Evolutionary conservation across 164 flowering plant genomes (phyloP).

Genomic region (Echeveria elegans): DNA sequence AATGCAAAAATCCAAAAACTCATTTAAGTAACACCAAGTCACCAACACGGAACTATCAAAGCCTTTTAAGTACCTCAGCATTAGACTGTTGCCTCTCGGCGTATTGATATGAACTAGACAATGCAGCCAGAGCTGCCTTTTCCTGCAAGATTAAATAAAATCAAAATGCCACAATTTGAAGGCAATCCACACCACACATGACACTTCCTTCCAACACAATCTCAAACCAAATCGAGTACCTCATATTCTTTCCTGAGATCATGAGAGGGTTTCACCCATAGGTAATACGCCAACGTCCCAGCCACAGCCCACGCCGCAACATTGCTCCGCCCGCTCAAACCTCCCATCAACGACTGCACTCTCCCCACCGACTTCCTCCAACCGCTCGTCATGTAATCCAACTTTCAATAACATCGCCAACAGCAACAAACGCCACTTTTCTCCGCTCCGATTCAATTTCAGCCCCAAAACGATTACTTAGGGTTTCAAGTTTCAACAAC

Average conservation of each 20-base stretch:
- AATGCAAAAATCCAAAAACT: too few relatives aligned
- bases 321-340: conserved; percentile 6
- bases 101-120: conserved; percentile 55
- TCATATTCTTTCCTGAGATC: conserved; percentile 1
- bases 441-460: too few relatives aligned
- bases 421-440: too few relatives aligned
- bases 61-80: conserved; percentile 50
- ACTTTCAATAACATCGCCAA: background rate
- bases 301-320: conserved; percentile 4
- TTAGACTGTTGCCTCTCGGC: conserved; percentile 65
- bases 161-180: background rate
- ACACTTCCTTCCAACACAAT: too few relatives aligned
- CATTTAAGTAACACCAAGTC: too few relatives aligned
- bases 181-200: background rate
- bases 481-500: background rate
- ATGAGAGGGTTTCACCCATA: conserved; percentile 2
- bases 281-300: conserved; percentile 5
- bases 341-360: background rate
- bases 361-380: background rate
- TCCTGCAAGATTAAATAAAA: conserved; percentile 30
- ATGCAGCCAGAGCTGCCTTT: conserved; percentile 57
- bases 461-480: background rate
- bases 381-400: background rate
- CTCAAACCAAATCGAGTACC: background rate
- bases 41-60: background rate